Percentiles rank a stretch among this genome's conserved stretches.
phyloP scores from a whole-genome alignment of 352 stramenopile genomes.

The Globisporangium echinulatum region DNA sequence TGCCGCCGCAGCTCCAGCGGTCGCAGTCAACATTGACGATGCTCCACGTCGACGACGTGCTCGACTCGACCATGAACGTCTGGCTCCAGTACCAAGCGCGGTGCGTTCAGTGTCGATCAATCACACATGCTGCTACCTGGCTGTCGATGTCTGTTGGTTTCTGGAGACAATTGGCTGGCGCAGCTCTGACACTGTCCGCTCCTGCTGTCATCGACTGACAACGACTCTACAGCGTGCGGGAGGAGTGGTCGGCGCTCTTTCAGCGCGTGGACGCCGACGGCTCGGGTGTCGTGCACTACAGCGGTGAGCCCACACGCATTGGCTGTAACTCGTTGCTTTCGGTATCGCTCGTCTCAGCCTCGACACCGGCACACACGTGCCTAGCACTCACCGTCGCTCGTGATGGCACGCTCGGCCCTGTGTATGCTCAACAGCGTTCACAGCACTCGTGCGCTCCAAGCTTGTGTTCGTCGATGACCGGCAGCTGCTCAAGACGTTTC shows the following conservation, averaged over 20 bases:
- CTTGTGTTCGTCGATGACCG: slow-evolving; percentile 41
- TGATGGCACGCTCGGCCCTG: too few relatives aligned
- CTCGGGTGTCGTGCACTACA: slow-evolving; percentile 51
- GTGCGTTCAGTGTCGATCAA: slow-evolving; percentile 15
- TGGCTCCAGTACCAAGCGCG: slow-evolving; percentile 63
- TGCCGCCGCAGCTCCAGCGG: slow-evolving; percentile 7
- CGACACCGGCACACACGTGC: background rate
- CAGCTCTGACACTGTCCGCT: background rate
- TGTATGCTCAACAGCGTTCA: slow-evolving; percentile 28
- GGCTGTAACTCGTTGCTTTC: too few relatives aligned
- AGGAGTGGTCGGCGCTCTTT: slow-evolving; percentile 61
- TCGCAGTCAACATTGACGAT: slow-evolving; percentile 14
- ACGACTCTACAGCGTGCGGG: slow-evolving; percentile 24
- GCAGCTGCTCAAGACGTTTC: slow-evolving; percentile 59
- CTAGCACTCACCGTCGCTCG: background rate
- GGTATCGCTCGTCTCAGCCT: too few relatives aligned
- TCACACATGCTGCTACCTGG: background rate
- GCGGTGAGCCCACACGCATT: slow-evolving; percentile 21
- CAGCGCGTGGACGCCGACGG: slow-evolving; percentile 54
- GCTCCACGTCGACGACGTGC: slow-evolving; percentile 56
- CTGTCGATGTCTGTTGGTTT: slow-evolving; percentile 1
- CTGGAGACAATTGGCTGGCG: background rate
- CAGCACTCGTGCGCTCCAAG: slow-evolving; percentile 47
- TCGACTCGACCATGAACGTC: slow-evolving; percentile 62
- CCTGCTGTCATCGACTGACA: too few relatives aligned